Base-by-base conservation (phyloP, 2,329 filamentous ascomycete genomes). In the Trichocomaceae sp. region DNA sequence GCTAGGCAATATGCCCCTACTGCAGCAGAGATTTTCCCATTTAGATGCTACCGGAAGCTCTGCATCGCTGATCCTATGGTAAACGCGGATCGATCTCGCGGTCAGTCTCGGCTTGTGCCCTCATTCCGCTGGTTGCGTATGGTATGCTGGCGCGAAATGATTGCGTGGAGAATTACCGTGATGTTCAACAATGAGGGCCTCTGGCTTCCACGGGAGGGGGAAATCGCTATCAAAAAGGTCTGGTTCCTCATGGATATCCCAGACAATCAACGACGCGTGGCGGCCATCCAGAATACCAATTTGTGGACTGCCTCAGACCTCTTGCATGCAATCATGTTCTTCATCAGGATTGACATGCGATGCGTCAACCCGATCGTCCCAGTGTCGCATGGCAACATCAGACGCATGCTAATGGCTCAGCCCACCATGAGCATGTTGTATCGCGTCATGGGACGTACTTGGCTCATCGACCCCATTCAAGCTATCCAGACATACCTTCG, bases 171-270 rank as follows among this genome's bases (percentile, higher is more conserved):
- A 60, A 87, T 90, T 59, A 66, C 87, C n/a, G 78, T 78, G 13
- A 72, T 78, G 12, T 74, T 90, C 60, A 80, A 80, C 0, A 72
- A 78, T 13, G 71, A 78, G 44, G 84, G 84, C 1, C 78, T 84
- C 55, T 76, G 78, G 9, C 70, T 83, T 51, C 84, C 85, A 0
- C 48, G 58, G 1, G 66, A 68, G 23, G 79, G 79, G 59, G 65
- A 72, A 49, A 50, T 63, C 10, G 75, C 77, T 1, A 70, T 87
- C 46, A 76, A 82, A 62, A 87, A 87, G 64, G 73, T 89, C 17
- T 93, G 89, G 89, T 77, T 87, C 50, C 64, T 88, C 33, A 83
- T 90, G 75, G 87, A 90, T 63, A 72, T 85, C 3, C 72, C 80
- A 0, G 83, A 81, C 13, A 85, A 77, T 49, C 62, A 59, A 0